phyloP scores from a whole-genome alignment of 1,284 basidiomycete species.

The Fomitopsis betulina region DNA sequence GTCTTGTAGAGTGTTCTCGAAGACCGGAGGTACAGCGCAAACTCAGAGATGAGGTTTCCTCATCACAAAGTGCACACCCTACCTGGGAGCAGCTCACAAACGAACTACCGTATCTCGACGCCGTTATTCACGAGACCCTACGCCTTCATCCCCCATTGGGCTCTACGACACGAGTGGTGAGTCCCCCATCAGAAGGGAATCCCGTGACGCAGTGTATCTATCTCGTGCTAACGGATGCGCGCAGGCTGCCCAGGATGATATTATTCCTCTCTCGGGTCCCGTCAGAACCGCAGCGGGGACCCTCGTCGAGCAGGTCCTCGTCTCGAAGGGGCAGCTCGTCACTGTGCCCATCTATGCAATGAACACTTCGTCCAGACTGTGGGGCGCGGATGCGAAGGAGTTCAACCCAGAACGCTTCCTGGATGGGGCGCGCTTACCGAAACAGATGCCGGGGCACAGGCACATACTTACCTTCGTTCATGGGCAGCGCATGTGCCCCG shows the following conservation, averaged over 20 bases:
- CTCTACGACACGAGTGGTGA: constrained; percentile 15
- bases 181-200: neutral
- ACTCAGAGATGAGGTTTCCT: constrained; percentile 35
- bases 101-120: constrained; percentile 30
- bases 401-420: constrained; percentile 26
- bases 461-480: constrained; percentile 38
- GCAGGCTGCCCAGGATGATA: constrained; percentile 39
- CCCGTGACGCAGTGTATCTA: too few relatives aligned
- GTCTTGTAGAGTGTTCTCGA: constrained; percentile 30
- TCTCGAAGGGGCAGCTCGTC: constrained; percentile 42
- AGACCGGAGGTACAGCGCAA: constrained; percentile 31
- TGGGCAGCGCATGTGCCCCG: constrained; percentile 38
- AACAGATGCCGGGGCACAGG: constrained; percentile 34
- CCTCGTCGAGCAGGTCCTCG: constrained; percentile 31
- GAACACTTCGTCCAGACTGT: constrained; percentile 44
- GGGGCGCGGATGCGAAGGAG: constrained; percentile 31
- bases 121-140: constrained; percentile 26
- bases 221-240: neutral
- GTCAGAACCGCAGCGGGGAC: constrained; percentile 34
- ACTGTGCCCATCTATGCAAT: constrained; percentile 36
- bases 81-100: constrained; percentile 27
- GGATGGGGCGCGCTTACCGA: constrained; percentile 15
- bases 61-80: constrained; percentile 22
- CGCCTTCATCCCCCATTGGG: constrained; percentile 19
- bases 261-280: constrained; percentile 45